Evolutionary conservation across 2,329 filamentous ascomycete genomes (phyloP).

Genomic region (Calonectria hongkongensis): DNA sequence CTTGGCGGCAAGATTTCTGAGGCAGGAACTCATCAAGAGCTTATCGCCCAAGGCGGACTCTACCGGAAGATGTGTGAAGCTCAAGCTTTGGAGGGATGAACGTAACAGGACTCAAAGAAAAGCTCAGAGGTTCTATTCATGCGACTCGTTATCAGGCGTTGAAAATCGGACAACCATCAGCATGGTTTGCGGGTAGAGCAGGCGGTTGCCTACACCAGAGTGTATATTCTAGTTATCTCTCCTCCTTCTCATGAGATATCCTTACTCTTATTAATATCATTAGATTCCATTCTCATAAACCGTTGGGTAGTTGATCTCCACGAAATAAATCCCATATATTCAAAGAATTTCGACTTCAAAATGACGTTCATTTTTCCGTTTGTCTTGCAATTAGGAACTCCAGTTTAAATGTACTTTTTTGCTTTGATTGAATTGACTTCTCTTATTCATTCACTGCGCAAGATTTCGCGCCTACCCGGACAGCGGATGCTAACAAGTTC

Average conservation of each 20-base stretch:
- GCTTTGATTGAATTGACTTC: too few species aligned
- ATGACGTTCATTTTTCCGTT: too few species aligned
- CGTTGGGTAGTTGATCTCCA: not conserved
- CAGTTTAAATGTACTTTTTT: too few species aligned
- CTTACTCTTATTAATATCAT: conserved; percentile 9
- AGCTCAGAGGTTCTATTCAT: not conserved
- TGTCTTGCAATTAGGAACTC: too few species aligned
- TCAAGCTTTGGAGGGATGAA: conserved; percentile 58
- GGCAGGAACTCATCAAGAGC: conserved; percentile 73
- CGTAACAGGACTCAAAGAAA: not conserved
- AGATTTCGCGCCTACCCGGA: too few species aligned
- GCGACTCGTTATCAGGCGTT: not conserved
- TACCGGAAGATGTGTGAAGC: conserved; percentile 71
- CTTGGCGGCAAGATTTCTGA: conserved; percentile 74
- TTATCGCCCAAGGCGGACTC: conserved; percentile 67
- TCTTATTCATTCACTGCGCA: too few species aligned
- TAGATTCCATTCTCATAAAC: not conserved
- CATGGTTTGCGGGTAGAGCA: not conserved
- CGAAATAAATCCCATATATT: too few species aligned
- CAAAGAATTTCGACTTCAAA: too few species aligned
- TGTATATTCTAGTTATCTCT: not conserved
- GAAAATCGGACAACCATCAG: too few species aligned
- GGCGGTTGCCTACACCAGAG: too few species aligned
- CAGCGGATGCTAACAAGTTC: too few species aligned
- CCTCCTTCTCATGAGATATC: not conserved